Percentiles rank a stretch among this genome's conserved stretches.
These are phyloP conservation scores for Leersia perrieri DNA, from an alignment of 176 grass and related monocot genomes.

Conservation along the genomic window DNA sequence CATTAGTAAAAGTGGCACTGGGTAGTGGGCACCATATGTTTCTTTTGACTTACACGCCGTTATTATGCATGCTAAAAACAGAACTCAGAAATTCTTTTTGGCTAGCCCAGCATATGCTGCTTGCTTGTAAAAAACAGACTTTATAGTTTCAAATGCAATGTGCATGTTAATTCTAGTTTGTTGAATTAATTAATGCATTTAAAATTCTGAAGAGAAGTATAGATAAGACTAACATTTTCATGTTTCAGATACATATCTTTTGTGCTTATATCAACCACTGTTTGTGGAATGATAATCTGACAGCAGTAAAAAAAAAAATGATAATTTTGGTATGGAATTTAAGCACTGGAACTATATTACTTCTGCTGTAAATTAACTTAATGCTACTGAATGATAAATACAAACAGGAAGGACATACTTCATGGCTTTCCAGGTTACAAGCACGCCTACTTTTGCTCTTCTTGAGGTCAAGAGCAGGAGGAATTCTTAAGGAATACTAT, in stretches of 20 bases:
- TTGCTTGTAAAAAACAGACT: conserved; percentile 6
- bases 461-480: conserved; percentile 70
- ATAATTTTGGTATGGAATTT: background rate
- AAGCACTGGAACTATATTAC: background rate
- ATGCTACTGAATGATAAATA: conserved; percentile 28
- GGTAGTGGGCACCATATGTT: background rate
- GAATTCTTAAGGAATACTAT: conserved; percentile 80
- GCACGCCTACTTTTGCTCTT: conserved; percentile 69
- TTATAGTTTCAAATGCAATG: background rate
- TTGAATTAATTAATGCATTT: conserved; percentile 10
- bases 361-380: conserved; percentile 12
- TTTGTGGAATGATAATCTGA: background rate
- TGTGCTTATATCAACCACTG: conserved; percentile 3
- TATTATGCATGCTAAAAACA: background rate
- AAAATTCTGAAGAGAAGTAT: background rate
- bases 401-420: conserved; percentile 53
- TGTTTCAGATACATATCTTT: conserved; percentile 22
- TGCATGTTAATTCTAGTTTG: conserved; percentile 23
- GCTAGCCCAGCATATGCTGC: background rate
- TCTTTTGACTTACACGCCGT: background rate
- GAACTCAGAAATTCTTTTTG: conserved; percentile 28
- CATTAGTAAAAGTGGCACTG: conserved; percentile 12
- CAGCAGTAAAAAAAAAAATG: background rate
- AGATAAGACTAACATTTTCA: conserved; percentile 2
- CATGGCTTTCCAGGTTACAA: conserved; percentile 68